Evolutionary conservation across 306 rosid genomes (phyloP), one percentile per base, ranked within the genome.

Genomic region (Hylodesmum podocarpum): DNA sequence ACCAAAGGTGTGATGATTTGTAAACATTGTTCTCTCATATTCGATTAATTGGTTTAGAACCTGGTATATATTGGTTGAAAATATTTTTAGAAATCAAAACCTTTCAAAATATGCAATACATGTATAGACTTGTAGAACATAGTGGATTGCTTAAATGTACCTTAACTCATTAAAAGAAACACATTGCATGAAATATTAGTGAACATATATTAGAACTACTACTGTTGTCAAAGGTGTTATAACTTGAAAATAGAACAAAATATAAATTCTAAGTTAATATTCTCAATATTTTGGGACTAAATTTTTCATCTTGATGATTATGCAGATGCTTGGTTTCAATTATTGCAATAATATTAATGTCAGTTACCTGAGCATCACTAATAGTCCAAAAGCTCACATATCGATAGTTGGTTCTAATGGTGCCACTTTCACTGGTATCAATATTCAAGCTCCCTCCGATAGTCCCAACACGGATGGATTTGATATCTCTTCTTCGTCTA

Each of bases 401-500:
- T 0, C 19, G 22, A 22, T 84, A 1, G 10, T 1, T 19, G 4
- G 0, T 6, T 72, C 83, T 64, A 2, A 46, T 1, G 70, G 33
- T 16, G 83, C 39, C 0, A 27, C 0, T 4, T 70, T 87, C 57
- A 44, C 41, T 12, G 1, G 22, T 31, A 49, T 87, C 5, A 0
- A 0, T 0, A 67, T 84, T 39, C 2, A 1, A 29, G 75, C 90
- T 22, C 86, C 86, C 37, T 18, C 3, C 8, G 3, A 77, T 0
- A 84, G 83, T 8, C 88, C 86, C 19, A 87, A 87, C 71, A 87
- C 90, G 0, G 88, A 87, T 79, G 88, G 90, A 1, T 25, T 84
- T 67, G 77, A 77, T 15, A 63, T 87, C 4, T 11, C 79, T 27
- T 0, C 0, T 19, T 84, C 88, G 1, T 12, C 14, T 6, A 72